phyloP scores from a whole-genome alignment of 169 alveolate genomes.

The Cryptosporidium viatorum region DNA sequence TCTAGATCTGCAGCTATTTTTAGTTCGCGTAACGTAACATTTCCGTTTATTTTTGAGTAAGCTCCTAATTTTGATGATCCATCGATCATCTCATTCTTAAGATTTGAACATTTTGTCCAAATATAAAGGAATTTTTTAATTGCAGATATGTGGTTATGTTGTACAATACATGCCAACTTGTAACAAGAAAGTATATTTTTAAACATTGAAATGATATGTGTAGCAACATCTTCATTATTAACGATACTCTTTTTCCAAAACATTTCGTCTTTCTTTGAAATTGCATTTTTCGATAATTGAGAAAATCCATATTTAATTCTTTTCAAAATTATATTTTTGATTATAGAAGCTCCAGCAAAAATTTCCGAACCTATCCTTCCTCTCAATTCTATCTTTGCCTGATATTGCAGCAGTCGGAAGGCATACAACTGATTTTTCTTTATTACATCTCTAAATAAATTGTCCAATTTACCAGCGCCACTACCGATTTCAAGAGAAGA shows the following conservation, averaged over 20 bases:
- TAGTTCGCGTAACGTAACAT: conserved; percentile 36
- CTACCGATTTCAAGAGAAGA: conserved; percentile 65
- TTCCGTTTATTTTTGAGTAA: conserved; percentile 19
- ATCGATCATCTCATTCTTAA: conserved; percentile 1
- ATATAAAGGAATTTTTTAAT: conserved; percentile 66
- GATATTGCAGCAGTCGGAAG: conserved; percentile 24
- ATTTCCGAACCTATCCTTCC: conserved; percentile 39
- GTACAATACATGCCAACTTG: conserved; percentile 35
- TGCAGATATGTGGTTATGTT: conserved; percentile 62
- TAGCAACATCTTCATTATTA: conserved; percentile 34
- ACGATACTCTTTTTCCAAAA: conserved; percentile 28
- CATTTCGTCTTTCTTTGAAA: conserved; percentile 19
- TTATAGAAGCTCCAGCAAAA: conserved; percentile 54
- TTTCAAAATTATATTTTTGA: conserved; percentile 22
- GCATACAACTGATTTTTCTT: conserved; percentile 10
- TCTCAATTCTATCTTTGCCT: conserved; percentile 28
- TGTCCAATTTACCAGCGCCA: conserved; percentile 65
- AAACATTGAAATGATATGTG: conserved; percentile 33
- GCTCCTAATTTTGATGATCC: conserved; percentile 3
- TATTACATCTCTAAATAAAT: conserved; percentile 2
- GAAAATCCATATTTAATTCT: conserved; percentile 26
- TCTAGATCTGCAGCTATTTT: conserved; percentile 35
- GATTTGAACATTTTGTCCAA: conserved; percentile 51
- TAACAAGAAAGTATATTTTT: conserved; percentile 41
- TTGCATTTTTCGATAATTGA: conserved; percentile 1